Base-by-base conservation (phyloP, 768 basidiomycete species). In the Agrocybe praecox region DNA sequence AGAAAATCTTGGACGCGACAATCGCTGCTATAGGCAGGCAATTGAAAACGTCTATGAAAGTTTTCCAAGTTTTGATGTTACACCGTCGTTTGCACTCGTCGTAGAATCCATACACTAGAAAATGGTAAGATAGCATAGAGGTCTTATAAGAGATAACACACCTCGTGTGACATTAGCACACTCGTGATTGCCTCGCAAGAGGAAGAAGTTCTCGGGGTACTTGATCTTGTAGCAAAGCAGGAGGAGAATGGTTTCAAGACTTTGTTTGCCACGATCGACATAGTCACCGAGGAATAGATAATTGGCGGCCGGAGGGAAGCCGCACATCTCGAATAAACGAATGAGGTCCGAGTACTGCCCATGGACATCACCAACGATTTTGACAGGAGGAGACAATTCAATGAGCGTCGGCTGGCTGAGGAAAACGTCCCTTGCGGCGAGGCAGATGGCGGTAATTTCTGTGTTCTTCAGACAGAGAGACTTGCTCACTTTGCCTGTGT, bases 41-140 rank as follows among this genome's bases (percentile, higher is more conserved):
- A 75, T 99, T 98, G 84, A 99, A 99, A 56, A 98, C 96, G 76
- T 99, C 97, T 72, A 98, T 93, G 73, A 99, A 98, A 2, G 94
- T 96, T 77, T 96, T 98, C 97, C 97, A 99, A 23, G 93, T 96
- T 79, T 98, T 99, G 82, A 98, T 94, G 73, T 96, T 98, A 82
- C 95, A 97, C 62, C 97, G 86, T 69, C 97, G 89, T 77, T 99
- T 99, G 82, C 97, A 99, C 76, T 99, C 97, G 76, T 98, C 97
- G 73, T 99, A 99, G 77, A 99, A 99, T 23, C 97, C 97, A 67
- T 99, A 99, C 19, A 98, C 97, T 98, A 68, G 23, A 36, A 17
- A 47, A 58, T 43, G 53, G 50, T 60, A 44, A 52, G 61, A 67
- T 26, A 62, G 61, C 53, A 57, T 55, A 43, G 18, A 19, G 48